Conservation (phyloP, 495 filamentous ascomycete genomes). For the Annulohypoxylon nitens region DNA sequence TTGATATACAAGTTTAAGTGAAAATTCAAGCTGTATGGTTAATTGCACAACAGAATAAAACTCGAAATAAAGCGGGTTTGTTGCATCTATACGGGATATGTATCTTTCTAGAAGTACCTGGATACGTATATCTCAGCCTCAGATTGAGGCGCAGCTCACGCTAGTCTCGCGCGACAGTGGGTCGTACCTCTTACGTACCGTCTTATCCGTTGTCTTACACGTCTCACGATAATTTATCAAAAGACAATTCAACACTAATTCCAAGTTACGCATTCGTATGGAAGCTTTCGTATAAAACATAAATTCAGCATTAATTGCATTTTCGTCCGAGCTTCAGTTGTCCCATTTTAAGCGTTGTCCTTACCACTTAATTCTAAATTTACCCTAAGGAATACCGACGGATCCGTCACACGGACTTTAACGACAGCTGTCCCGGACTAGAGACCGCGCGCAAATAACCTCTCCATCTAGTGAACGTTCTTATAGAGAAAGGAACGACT, state of each 20-base stretch:
- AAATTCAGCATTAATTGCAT: neutral
- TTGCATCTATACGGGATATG: constrained; percentile 16
- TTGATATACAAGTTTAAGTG: constrained; percentile 21
- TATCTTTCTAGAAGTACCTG: neutral
- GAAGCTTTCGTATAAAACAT: constrained; percentile 1
- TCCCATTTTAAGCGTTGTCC: neutral
- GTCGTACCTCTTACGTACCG: constrained; percentile 23
- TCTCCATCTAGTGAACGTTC: constrained; percentile 3
- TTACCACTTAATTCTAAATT: neutral
- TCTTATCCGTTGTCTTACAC: constrained; percentile 36
- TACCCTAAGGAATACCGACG: constrained; percentile 4
- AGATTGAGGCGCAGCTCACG: constrained; percentile 34
- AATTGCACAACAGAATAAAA: constrained; percentile 26
- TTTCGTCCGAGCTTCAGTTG: neutral
- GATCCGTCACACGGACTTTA: constrained; percentile 22
- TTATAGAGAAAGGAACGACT: constrained; percentile 2
- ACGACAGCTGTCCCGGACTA: constrained; percentile 1
- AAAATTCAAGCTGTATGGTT: constrained; percentile 33
- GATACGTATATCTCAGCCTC: constrained; percentile 22
- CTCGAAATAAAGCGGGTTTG: neutral
- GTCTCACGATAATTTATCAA: constrained; percentile 26
- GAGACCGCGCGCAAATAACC: constrained; percentile 6
- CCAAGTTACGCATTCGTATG: constrained; percentile 5
- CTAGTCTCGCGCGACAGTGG: constrained; percentile 23
- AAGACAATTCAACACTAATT: constrained; percentile 29